Evolutionary conservation across 805 yeast species (phyloP), one percentile per base, ranked within the genome.

Genomic region (Kodamaea neixiangensis): DNA sequence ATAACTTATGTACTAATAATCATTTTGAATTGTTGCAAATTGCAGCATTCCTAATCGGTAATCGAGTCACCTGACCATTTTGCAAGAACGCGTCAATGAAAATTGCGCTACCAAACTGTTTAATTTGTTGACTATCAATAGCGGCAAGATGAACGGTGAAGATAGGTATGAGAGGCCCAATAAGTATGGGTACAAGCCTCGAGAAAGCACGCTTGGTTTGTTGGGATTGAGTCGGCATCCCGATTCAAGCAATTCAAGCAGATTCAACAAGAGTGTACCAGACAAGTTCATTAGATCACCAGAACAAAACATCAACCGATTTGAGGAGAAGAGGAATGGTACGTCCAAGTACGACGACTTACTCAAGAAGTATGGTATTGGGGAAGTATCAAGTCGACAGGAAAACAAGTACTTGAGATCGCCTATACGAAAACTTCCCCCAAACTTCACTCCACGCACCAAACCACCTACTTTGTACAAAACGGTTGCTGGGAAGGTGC

Each of bases 371-470:
- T 44, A 44, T 22, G 46, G 39, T 6, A 20, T 44, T 19, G 29
- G 29, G 15, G 46, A 34, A 33, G 15, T 25, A 9, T 13, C 22
- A 7, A 25, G 21, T 17, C 22, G 34, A 34, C 31, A 15, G 4
- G 34, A 14, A 21, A 48, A 44, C 48, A 48, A 48, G 25, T 48
- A 48, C 48, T 19, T 48, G 13, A 38, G 44, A 29, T 43, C 51
- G 6, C 51, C 51, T 13, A 48, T 48, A 38, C 44, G 45, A 22
- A 44, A 40, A 5, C 44, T 48, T 9, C 51, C 51, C 2, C 29
- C 41, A 4, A 29, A 31, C 17, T 39, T 43, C n/a, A 15, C 40
- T 14, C 21, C 48, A 6, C 22, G 37, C 10, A 14, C 9, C 7
- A 17, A 29, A 13, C 47, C 48, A 43, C n/a, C 20, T 3, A 17